Evolutionary conservation across 257 asterid genomes (phyloP).

Genomic region (Ligustrum vulgare): DNA sequence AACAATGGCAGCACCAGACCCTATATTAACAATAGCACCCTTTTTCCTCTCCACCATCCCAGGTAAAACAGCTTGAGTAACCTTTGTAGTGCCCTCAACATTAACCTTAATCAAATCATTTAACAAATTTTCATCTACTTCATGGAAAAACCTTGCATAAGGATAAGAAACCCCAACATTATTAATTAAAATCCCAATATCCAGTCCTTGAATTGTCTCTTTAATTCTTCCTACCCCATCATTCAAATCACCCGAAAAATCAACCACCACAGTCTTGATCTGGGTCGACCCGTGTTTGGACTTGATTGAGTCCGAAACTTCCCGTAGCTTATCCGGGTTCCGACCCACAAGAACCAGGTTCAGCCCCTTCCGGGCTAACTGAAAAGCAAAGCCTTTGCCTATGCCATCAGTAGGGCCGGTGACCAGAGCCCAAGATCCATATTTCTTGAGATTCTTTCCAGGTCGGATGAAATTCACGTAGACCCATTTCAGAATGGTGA

Average conservation of each 20-base stretch:
- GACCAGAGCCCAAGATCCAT: slow-evolving; percentile 94
- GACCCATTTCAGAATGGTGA: slow-evolving; percentile 56
- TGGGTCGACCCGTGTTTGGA: slow-evolving; percentile 61
- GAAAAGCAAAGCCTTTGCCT: slow-evolving; percentile 87
- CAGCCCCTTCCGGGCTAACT: slow-evolving; percentile 74
- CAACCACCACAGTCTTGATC: slow-evolving; percentile 80
- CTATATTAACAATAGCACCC: slow-evolving; percentile 93
- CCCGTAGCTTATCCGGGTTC: slow-evolving; percentile 72
- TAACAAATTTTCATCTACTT: slow-evolving; percentile 80
- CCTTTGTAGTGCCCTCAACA: slow-evolving; percentile 84
- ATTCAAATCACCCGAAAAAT: slow-evolving; percentile 78
- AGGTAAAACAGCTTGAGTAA: slow-evolving; percentile 77
- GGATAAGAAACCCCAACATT: slow-evolving; percentile 95
- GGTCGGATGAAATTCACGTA: slow-evolving; percentile 81
- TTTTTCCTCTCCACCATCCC: slow-evolving; percentile 85
- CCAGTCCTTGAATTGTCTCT: slow-evolving; percentile 70
- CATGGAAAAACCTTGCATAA: slow-evolving; percentile 86
- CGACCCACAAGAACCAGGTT: slow-evolving; percentile 79
- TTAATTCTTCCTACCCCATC: slow-evolving; percentile 70
- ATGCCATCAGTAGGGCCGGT: slow-evolving; percentile 99
- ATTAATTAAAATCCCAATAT: slow-evolving; percentile 77
- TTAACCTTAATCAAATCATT: slow-evolving; percentile 79
- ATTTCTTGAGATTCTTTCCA: slow-evolving; percentile 80
- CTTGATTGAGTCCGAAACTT: slow-evolving; percentile 54
- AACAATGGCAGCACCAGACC: slow-evolving; percentile 89